These are phyloP conservation scores for Rhizophora mangle DNA, from an alignment of 345 rosid species.

Conservation along the genomic window DNA sequence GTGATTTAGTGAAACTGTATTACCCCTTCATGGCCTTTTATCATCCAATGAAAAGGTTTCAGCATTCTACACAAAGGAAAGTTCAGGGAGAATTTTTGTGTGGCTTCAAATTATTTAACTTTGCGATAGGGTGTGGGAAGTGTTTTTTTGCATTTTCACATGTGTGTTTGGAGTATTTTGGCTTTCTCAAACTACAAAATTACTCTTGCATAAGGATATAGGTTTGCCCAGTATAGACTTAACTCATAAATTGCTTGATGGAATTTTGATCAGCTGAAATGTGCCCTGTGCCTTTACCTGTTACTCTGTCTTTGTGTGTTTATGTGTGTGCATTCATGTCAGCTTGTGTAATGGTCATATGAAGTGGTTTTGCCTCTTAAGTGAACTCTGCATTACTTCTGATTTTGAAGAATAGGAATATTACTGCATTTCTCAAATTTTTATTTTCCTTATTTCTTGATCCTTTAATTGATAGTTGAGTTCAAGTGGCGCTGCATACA, in stretches of 20 bases:
- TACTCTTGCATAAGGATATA: too few species aligned
- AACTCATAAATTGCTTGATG: neutral
- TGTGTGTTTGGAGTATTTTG: too few species aligned
- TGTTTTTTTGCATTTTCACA: too few species aligned
- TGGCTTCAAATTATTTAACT: too few species aligned
- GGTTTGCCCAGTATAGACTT: neutral
- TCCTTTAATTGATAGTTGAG: constrained; percentile 31
- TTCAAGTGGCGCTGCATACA: constrained; percentile 32
- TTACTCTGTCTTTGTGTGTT: neutral
- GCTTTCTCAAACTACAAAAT: too few species aligned
- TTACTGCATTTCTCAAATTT: constrained; percentile 4
- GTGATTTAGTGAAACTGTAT: neutral
- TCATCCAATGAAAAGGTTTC: too few species aligned
- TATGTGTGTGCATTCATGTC: neutral
- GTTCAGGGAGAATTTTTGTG: too few species aligned
- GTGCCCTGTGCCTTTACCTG: neutral
- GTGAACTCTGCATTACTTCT: neutral
- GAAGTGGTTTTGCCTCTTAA: neutral
- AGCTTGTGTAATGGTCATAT: neutral
- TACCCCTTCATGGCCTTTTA: neutral
- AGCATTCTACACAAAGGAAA: too few species aligned
- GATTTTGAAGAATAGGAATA: constrained; percentile 5
- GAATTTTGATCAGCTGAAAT: neutral
- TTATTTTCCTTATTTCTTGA: constrained; percentile 1
- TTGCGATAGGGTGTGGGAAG: too few species aligned